phyloP scores from a whole-genome alignment of 1,284 basidiomycete species.

The Singerocomus rubriflavus region DNA sequence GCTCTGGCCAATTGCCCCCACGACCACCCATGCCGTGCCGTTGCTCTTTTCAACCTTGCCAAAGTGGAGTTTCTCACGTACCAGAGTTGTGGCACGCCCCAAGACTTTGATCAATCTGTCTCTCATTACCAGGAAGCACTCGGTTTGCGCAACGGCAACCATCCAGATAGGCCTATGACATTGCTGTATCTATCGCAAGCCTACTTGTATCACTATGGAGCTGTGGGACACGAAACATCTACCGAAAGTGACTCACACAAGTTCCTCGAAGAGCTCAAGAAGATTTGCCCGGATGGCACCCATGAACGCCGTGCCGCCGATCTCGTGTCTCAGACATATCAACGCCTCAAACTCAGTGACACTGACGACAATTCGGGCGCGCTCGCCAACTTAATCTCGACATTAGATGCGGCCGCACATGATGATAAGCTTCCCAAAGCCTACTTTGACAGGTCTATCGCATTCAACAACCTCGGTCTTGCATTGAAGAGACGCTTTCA shows the following conservation, averaged over 20 bases:
- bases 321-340: slow-evolving; percentile 5
- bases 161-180: slow-evolving; percentile 8
- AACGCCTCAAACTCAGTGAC: neutral
- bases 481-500: slow-evolving; percentile 8
- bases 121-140: slow-evolving; percentile 5
- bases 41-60: slow-evolving; percentile 14
- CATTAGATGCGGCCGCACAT: neutral
- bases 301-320: slow-evolving; percentile 3
- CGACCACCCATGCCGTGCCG: neutral
- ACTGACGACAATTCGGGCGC: neutral
- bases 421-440: neutral
- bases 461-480: slow-evolving; percentile 6
- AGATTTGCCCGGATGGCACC: neutral
- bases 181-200: slow-evolving; percentile 10
- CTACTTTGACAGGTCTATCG: neutral
- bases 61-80: slow-evolving; percentile 3
- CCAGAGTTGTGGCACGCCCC: neutral
- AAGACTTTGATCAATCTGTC: neutral
- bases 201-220: neutral
- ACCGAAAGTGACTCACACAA: neutral
- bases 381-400: slow-evolving; percentile 2
- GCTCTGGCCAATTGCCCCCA: slow-evolving; percentile 5
- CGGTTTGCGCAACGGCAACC: neutral
- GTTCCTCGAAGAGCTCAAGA: neutral
- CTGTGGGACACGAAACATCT: neutral